Evolutionary conservation across 2,329 filamentous ascomycete genomes (phyloP).

Genomic region (Beauveria brongniartii): DNA sequence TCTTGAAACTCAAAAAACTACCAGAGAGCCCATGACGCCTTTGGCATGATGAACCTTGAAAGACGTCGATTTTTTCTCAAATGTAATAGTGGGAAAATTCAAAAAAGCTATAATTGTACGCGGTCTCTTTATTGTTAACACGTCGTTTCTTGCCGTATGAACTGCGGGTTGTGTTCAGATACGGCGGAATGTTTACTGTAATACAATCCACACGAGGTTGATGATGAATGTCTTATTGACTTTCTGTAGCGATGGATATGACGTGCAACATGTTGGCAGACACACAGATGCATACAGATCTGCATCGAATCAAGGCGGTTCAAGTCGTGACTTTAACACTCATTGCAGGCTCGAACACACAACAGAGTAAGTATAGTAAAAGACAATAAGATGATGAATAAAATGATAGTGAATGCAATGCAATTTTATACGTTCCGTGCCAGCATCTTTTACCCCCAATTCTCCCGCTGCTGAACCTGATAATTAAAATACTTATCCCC

Average conservation of each 20-base stretch:
- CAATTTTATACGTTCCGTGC: neutral
- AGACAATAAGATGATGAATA: neutral
- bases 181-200: neutral
- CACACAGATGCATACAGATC: no score
- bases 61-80: neutral
- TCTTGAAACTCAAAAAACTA: neutral
- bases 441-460: neutral
- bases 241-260: no score
- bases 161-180: neutral
- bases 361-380: neutral
- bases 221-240: neutral
- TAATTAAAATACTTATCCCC: neutral
- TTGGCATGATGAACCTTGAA: neutral
- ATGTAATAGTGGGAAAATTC: neutral
- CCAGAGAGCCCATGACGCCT: neutral
- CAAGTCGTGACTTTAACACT: no score
- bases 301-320: no score
- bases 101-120: slow-evolving; percentile 2
- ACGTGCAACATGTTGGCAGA: no score
- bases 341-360: no score
- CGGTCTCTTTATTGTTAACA: neutral
- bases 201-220: neutral
- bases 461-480: neutral
- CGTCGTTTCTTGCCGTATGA: neutral
- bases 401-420: neutral